Base-by-base conservation (phyloP, 805 yeast genomes). In the Candida michaelii region DNA sequence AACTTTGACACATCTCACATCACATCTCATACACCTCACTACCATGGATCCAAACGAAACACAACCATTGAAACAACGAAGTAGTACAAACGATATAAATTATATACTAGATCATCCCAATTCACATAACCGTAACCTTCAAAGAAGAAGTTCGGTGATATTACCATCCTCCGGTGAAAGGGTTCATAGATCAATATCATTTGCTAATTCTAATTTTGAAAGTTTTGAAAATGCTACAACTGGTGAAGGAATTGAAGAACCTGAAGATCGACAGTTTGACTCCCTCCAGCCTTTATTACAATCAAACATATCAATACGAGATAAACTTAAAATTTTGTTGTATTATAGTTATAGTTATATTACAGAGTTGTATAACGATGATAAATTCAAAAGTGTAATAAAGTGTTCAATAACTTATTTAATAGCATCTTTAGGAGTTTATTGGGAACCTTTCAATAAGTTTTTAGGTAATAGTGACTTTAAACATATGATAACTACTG, bases 401-500 rank as follows among this genome's bases (percentile, higher is more conserved):
- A 85, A 86, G 51, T 84, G 91, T 52, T 71, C 90, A 0, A 44
- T 86, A n/a, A 84, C 93, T 1, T 88, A 88, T 55, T 64, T 83
- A 8, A 45, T 86, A 1, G 91, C 89, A 1, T 83, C 95, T 0
- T 54, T 85, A 43, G 86, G 82, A 1, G 93, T 87, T 13, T 85
- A 83, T 58, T 73, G 72, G 51, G 54, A 71, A 1, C 64, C 75
- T 0, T 63, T 82, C 35, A 71, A 81, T 9, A 52, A 60, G 13
- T 46, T 79, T 2, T 56, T 85, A 32, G 95, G 95, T 0, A 58
- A 63, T 27, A 73, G 85, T 18, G 90, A 85, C 60, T 79, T 85
- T 9, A 87, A 87, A 58, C 96, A 87, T 65, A 75, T 85, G 49
- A 81, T 84, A 2, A 89, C 95, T 29, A 88, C 95, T 0, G 83